Conservation (phyloP, 768 basidiomycete species). For the Kondoa malvinella region DNA sequence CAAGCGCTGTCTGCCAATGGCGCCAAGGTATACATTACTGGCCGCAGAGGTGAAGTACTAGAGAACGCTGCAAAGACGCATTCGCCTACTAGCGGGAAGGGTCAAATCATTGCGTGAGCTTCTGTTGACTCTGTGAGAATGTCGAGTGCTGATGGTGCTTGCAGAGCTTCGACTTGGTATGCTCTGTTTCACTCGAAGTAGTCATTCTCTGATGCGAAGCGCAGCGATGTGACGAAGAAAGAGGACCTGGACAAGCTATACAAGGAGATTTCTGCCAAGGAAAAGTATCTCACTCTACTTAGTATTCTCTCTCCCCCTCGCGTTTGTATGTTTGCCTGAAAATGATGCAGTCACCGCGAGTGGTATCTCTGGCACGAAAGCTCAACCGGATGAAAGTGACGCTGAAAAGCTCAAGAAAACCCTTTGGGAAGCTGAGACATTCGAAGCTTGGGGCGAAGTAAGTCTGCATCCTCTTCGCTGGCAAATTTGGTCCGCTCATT, state of each 20-base stretch:
- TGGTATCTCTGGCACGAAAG: neutral
- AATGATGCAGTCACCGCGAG: too few relatives aligned
- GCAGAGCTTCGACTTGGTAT: too few relatives aligned
- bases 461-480: neutral
- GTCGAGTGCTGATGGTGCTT: too few relatives aligned
- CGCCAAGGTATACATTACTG: conserved; percentile 17
- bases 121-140: too few relatives aligned
- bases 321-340: too few relatives aligned
- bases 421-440: neutral
- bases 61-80: conserved; percentile 16
- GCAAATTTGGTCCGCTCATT: neutral
- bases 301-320: neutral
- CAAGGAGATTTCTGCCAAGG: conserved; percentile 9
- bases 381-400: neutral
- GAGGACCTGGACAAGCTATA: conserved; percentile 14
- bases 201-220: neutral
- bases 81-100: conserved; percentile 1
- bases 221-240: conserved; percentile 11
- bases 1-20: conserved; percentile 14
- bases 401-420: neutral
- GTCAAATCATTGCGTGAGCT: conserved; percentile 10
- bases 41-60: conserved; percentile 1
- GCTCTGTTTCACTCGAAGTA: neutral
- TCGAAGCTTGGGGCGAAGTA: neutral
- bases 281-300: conserved; percentile 10